Evolutionary conservation across 257 asterid genomes (phyloP).

Genomic region (Anisodus acutangulus): DNA sequence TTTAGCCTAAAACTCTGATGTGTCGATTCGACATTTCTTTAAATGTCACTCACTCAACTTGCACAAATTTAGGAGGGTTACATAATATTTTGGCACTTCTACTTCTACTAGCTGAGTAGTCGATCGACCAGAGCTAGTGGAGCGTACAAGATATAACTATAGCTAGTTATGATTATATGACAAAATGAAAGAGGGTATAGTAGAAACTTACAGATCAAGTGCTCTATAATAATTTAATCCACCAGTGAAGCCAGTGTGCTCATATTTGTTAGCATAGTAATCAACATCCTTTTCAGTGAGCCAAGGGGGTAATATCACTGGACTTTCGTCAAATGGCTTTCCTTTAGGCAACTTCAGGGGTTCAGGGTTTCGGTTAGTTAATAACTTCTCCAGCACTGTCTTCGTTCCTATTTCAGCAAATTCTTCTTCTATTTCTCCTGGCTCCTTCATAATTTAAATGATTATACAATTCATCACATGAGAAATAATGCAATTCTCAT

Average conservation of each 20-base stretch:
- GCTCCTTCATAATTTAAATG: conserved; percentile 53
- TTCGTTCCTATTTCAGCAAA: conserved; percentile 57
- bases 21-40: no score
- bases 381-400: conserved; percentile 52
- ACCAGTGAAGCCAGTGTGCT: conserved; percentile 75
- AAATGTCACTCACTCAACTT: no score
- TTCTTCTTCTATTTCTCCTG: conserved; percentile 78
- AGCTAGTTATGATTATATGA: no score
- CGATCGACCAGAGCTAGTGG: no score
- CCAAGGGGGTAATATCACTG: conserved; percentile 54
- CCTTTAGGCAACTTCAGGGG: conserved; percentile 63
- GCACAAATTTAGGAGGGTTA: no score
- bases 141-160: no score
- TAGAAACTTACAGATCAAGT: conserved; percentile 45
- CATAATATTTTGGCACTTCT: no score
- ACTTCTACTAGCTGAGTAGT: no score
- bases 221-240: conserved; percentile 80
- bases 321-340: conserved; percentile 45
- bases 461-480: not conserved
- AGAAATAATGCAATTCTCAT: not conserved
- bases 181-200: no score
- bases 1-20: no score
- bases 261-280: conserved; percentile 58
- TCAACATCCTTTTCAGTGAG: conserved; percentile 65
- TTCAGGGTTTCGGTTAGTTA: conserved; percentile 53